Percentiles rank a stretch among this genome's conserved stretches.
Evolutionary conservation across 495 filamentous ascomycete genomes (phyloP).

Genomic region (Talaromyces nanjingensis): DNA sequence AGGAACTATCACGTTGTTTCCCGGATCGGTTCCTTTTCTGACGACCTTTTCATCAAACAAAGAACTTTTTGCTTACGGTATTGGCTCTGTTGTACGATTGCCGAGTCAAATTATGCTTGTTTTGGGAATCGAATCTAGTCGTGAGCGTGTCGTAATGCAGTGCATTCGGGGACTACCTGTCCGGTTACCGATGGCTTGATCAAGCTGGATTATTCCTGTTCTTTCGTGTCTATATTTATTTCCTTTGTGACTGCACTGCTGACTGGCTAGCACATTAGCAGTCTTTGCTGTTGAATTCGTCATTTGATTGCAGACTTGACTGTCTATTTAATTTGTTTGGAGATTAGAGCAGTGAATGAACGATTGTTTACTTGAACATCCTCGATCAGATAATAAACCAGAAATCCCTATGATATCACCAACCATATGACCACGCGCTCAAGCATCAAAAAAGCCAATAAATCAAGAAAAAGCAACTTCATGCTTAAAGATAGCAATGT

Average conservation of each 20-base stretch:
- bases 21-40: slow-evolving; percentile 2
- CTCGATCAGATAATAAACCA: too few species aligned
- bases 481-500: background rate
- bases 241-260: slow-evolving; percentile 2
- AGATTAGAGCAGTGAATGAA: background rate
- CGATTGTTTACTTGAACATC: background rate
- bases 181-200: background rate
- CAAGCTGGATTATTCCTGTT: background rate
- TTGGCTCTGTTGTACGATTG: background rate
- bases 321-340: background rate
- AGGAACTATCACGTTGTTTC: slow-evolving; percentile 2
- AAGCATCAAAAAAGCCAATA: background rate
- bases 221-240: slow-evolving; percentile 2
- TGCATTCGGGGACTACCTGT: background rate
- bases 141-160: background rate
- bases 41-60: background rate
- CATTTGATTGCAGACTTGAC: background rate
- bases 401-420: background rate
- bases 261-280: slow-evolving; percentile 1
- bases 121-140: background rate
- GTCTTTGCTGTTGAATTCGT: background rate
- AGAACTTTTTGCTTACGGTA: slow-evolving; percentile 1
- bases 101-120: background rate
- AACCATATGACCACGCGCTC: background rate
- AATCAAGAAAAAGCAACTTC: background rate